These are phyloP conservation scores for Pseudogymnoascus verrucosus DNA, from an alignment of 2,329 filamentous ascomycete genomes.

Conservation along the genomic window DNA sequence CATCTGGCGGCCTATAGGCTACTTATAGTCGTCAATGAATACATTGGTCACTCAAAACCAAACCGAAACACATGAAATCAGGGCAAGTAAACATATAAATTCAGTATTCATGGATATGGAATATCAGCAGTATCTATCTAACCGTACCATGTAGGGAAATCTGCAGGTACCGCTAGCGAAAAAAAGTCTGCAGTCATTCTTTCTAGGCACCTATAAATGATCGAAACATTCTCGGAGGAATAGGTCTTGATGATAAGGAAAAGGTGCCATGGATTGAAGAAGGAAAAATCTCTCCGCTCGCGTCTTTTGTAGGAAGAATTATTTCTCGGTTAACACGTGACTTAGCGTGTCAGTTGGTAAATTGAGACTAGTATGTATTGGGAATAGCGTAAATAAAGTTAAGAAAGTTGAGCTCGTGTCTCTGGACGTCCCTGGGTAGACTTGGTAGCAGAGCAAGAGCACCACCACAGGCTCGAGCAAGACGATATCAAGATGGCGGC, in stretches of 20 bases:
- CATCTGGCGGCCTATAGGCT: neutral
- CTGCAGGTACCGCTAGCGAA: slow-evolving; percentile 94
- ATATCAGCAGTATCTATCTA: slow-evolving; percentile 97
- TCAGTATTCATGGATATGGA: slow-evolving; percentile 13
- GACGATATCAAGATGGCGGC: slow-evolving; percentile 37
- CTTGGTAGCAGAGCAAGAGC: slow-evolving; percentile 3
- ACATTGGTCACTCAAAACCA: neutral
- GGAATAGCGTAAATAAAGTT: slow-evolving; percentile 8
- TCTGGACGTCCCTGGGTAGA: neutral
- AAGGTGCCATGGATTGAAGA: slow-evolving; percentile 56
- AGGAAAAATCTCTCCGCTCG: slow-evolving; percentile 24
- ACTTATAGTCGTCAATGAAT: neutral
- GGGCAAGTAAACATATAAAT: neutral
- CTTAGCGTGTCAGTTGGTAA: neutral
- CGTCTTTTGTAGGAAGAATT: slow-evolving; percentile 5
- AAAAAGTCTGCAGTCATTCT: slow-evolving; percentile 69
- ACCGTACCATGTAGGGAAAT: slow-evolving; percentile 70
- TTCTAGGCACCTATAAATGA: slow-evolving; percentile 90
- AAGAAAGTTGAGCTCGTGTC: slow-evolving; percentile 8
- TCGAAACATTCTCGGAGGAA: slow-evolving; percentile 69
- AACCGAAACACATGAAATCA: neutral
- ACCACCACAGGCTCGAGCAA: slow-evolving; percentile 1
- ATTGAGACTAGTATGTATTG: neutral
- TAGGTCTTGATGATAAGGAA: slow-evolving; percentile 93
- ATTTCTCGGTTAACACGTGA: slow-evolving; percentile 13